Conservation (phyloP, 257 asterid species). For the Capsicum baccatum region DNA sequence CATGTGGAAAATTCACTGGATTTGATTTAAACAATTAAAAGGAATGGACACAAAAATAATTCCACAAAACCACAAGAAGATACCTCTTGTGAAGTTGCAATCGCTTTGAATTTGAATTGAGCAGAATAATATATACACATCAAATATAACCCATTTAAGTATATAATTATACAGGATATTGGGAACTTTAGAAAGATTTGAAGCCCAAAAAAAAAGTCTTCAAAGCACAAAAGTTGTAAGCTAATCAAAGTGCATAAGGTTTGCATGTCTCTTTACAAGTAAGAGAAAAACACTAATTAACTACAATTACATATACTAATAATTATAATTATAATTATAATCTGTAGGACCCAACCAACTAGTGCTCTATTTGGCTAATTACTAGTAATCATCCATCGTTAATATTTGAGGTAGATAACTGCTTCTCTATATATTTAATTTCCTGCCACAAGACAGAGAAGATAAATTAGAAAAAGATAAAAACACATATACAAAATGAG, state of each 20-base stretch:
- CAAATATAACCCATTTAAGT: background rate
- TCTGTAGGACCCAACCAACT: constrained; percentile 24
- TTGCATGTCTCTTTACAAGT: background rate
- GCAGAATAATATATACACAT: background rate
- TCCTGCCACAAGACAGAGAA: constrained; percentile 31
- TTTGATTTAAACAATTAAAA: background rate
- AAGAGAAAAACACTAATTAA: background rate
- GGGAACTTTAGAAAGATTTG: background rate
- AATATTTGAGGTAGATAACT: constrained; percentile 18
- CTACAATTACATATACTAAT: constrained; percentile 33
- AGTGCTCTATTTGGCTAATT: constrained; percentile 30
- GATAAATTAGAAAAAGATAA: background rate
- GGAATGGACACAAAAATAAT: constrained; percentile 3
- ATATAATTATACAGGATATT: background rate
- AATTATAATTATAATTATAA: background rate
- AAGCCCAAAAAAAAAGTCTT: background rate
- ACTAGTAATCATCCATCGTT: constrained; percentile 33
- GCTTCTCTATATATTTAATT: constrained; percentile 28
- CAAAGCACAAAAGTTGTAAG: background rate
- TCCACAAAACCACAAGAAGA: background rate
- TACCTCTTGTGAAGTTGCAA: background rate
- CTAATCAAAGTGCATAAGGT: constrained; percentile 12
- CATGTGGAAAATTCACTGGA: background rate
- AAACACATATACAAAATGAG: background rate
- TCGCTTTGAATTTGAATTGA: background rate